Base-by-base conservation (phyloP, 2,329 filamentous ascomycete species). In the Cladosporium sphaerospermum region DNA sequence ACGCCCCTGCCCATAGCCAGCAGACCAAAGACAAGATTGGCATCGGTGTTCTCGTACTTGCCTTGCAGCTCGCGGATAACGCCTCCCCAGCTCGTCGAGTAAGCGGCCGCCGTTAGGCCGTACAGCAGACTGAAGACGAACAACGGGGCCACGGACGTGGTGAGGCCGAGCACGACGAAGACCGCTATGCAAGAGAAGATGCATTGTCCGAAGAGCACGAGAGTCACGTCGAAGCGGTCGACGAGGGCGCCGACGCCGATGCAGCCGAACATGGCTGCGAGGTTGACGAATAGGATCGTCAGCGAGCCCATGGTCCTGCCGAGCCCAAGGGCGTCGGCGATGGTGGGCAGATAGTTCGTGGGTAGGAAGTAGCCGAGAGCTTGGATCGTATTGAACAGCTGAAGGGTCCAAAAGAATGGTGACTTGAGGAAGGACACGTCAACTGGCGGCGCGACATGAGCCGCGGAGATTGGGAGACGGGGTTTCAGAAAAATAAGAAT, bases 1-100 rank as follows among this genome's bases (percentile, higher is more conserved):
- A 80, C 69, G 0, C 78, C 78, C 42, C 75, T 74, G 0, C 77
- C 77, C 8, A 73, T 72, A 7, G 72, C 71, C 50, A 80, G 64
- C n/a, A 74, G 69, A 0, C 71, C 72, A 53, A 79, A 76, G 1
- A 78, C 69, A 56, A 79, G 73, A 0, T 75, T 73, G 3, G 73
- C 66, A 41, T 80, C 77, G 0, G 71, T 66, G 4, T 53, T 57
- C 1, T 60, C 55, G 31, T 56, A 46, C 10, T 49, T 49, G 11
- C 54, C 36, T 10, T 56, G 54, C 14, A 66, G 44, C 6, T 63
- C 62, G 23, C 55, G 50, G 3, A 59, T 60, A 32, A 59, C 56
- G 5, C 62, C 64, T 9, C 60, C 50, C 68, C 31, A 76, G 3
- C 68, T 67, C 13, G 67, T 69, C 3, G 67, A 64, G 53, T 66